Base-by-base conservation (phyloP, 345 rosid genomes). In the Rhizophora apiculata region DNA sequence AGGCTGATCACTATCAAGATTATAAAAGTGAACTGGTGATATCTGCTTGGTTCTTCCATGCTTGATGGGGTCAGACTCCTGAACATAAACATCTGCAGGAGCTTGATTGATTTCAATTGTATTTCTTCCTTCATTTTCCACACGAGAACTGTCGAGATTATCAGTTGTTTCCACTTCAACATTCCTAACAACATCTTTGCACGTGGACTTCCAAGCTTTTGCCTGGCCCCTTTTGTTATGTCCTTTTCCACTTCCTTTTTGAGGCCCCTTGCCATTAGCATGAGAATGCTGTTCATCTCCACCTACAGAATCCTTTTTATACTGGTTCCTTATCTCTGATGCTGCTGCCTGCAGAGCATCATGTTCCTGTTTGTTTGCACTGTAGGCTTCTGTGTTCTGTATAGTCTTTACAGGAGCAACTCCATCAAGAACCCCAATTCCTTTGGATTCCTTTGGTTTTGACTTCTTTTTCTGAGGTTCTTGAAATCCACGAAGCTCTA, bases 351-450 rank as follows among this genome's bases (percentile, higher is more conserved):
- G 68, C 69, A 92, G 80, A 24, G 88, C 98, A 71, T 85, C 85
- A 54, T 83, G 78, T 69, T 95, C 99, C 83, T 79, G 92, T 80
- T 83, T 95, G 81, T 85, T 76, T 68, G 82, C 73, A 76, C 91
- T 87, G 79, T 88, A 85, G 74, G 85, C 83, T 69, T 95, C 99
- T 4, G 87, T 66, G 82, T 70, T 88, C 61, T 82, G 89, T 19
- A 78, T 81, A 69, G 88, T 74, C 0, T 83, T 86, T 46, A 86
- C 82, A 20, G 93, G 92, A 79, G 83, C 86, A 76, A 79, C 83
- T 75, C 99, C 99, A 78, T 92, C 94, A 75, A 92, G 96, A 85
- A 95, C 83, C 67, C 99, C 99, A 78, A 86, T 87, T 74, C 99
- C 99, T 78, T 90, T 92, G 48, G 96, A 86, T 56, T 81, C 82